Percentiles rank a stretch among this genome's conserved stretches.
Conservation (phyloP, 2,329 filamentous ascomycete genomes). For the Fusarium equiseti region DNA sequence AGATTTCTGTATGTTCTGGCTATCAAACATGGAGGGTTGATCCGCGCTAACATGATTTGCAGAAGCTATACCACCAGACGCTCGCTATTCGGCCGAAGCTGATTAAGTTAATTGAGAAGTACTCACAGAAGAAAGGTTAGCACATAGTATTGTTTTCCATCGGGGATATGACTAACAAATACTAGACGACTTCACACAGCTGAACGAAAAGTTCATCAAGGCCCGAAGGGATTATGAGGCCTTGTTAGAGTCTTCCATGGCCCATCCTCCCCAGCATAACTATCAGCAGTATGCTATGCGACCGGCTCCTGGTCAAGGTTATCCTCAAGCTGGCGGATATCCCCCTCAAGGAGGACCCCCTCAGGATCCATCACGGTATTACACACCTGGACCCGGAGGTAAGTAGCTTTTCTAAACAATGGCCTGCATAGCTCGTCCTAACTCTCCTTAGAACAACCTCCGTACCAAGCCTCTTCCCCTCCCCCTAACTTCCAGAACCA, state of each 20-base stretch:
- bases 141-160: too few species aligned
- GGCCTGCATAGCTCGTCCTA: conserved; percentile 5
- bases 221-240: conserved; percentile 96
- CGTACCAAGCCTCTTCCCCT: conserved; percentile 62
- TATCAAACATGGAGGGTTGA: background rate
- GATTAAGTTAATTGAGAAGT: conserved; percentile 98
- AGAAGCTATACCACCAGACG: conserved; percentile 91
- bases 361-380: conserved; percentile 76
- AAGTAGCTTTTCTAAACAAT: conserved; percentile 8
- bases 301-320: conserved; percentile 63
- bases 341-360: conserved; percentile 58
- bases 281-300: conserved; percentile 77
- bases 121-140: conserved; percentile 92
- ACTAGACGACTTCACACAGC: conserved; percentile 88
- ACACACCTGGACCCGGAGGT: conserved; percentile 67
- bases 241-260: conserved; percentile 96
- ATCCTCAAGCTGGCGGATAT: conserved; percentile 56
- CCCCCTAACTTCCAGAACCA: conserved; percentile 69
- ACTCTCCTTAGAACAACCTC: conserved; percentile 56
- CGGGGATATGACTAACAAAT: background rate
- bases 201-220: conserved; percentile 99
- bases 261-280: conserved; percentile 84
- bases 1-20: conserved; percentile 78
- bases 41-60: conserved; percentile 49
- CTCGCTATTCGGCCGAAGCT: conserved; percentile 94